Base-by-base conservation (phyloP, 306 rosid genomes). In the Rosa rugosa region DNA sequence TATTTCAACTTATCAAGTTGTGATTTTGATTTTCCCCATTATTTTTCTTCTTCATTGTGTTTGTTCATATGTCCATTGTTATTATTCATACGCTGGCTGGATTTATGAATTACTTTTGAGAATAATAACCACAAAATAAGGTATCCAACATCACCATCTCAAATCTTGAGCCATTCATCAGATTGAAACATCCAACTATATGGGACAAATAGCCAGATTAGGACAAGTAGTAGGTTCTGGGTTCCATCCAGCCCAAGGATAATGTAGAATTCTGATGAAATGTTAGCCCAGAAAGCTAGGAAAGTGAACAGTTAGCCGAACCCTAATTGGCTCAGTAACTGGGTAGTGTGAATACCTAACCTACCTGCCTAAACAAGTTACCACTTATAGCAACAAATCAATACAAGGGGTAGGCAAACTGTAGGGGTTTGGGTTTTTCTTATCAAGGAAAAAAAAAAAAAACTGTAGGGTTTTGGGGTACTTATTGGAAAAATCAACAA, bases 131-230 rank as follows among this genome's bases (percentile, higher is more conserved):
- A 63, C 41, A 62, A 64, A 13, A 5, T 6, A 64, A 64, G 22
- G 69, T 64, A 34, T 34, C 69, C 16, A 18, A n/a, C 51, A 69
- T 69, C 38, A 69, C 73, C 23, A 69, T 41, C 73, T 5, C 3
- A 69, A 22, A 69, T 69, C 47, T 22, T 11, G 53, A 69, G 23
- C 20, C 53, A 40, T 11, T 40, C 13, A 67, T 41, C 71, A n/a
- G 27, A 17, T 22, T n/a, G 11, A 69, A 42, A 69, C 53, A 40
- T 69, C 51, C 73, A 69, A 69, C 53, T n/a, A 69, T 56, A 40
- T 41, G 54, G 54, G 77, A 59, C 68, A 41, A 56, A 22, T 56
- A 16, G 49, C 13, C 47, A 38, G 67, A 4, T 54, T 57, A n/a
- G 49, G 44, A 54, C 66, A n/a, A 51, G 3, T 8, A 71, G 75